Percentiles rank a stretch among this genome's conserved stretches.
Conservation (phyloP, 202 grass and related monocot species). For the Alloteropsis angusta region DNA sequence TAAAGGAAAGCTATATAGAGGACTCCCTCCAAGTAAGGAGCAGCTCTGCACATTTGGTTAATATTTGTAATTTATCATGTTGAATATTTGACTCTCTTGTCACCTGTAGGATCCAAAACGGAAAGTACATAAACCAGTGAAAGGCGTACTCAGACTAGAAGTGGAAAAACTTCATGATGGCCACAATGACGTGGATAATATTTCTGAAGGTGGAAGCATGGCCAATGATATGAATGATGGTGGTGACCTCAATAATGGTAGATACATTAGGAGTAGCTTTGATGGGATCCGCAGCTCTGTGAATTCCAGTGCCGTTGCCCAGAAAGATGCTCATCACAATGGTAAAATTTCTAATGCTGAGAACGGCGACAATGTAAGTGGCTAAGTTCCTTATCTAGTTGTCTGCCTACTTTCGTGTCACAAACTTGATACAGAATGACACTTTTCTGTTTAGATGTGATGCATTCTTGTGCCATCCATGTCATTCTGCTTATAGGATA, state of each 20-base stretch:
- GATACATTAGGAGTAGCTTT: constrained; percentile 45
- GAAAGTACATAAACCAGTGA: constrained; percentile 97
- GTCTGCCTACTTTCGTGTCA: constrained; percentile 20
- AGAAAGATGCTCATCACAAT: constrained; percentile 42
- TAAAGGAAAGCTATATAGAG: constrained; percentile 97
- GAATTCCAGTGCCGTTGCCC: constrained; percentile 38
- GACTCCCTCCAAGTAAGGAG: constrained; percentile 83
- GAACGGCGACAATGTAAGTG: constrained; percentile 62
- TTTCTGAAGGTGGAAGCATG: constrained; percentile 88
- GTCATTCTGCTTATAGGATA: neutral
- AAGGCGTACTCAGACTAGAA: constrained; percentile 85
- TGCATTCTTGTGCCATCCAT: neutral
- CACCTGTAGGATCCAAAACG: constrained; percentile 83
- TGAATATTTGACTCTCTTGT: neutral
- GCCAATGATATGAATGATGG: constrained; percentile 67
- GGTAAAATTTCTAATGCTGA: constrained; percentile 42
- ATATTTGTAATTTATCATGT: constrained; percentile 10
- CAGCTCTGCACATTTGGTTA: constrained; percentile 3
- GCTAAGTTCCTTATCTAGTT: constrained; percentile 5
- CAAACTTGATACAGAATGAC: neutral
- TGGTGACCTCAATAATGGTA: constrained; percentile 47
- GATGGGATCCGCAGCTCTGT: constrained; percentile 48
- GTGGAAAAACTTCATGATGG: constrained; percentile 80
- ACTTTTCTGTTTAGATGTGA: constrained; percentile 10
- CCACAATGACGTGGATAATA: constrained; percentile 49